phyloP scores from a whole-genome alignment of 176 grass and related monocot genomes.

The Echinochloa phyllopogon region DNA sequence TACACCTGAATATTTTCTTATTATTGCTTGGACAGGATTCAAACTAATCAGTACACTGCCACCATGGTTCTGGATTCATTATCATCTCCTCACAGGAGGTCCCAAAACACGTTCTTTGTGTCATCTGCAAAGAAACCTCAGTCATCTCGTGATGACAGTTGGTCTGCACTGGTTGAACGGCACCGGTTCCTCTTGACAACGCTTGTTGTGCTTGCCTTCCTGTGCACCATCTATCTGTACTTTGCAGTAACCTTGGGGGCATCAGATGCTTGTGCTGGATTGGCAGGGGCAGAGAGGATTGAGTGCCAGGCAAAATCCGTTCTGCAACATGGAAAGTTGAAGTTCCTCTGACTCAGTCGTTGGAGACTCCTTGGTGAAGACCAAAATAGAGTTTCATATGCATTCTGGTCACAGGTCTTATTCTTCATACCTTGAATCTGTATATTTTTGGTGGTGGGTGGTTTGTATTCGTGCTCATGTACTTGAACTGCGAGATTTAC shows the following conservation, averaged over 20 bases:
- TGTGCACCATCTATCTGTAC: constrained; percentile 95
- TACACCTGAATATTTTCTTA: not conserved
- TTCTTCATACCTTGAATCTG: constrained; percentile 47
- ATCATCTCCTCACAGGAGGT: constrained; percentile 83
- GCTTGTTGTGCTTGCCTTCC: constrained; percentile 72
- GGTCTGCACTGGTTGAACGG: constrained; percentile 74
- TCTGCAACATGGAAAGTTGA: constrained; percentile 74
- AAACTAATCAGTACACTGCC: not conserved
- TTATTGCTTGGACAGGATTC: constrained; percentile 49
- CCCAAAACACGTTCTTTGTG: constrained; percentile 71
- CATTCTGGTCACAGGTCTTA: constrained; percentile 3
- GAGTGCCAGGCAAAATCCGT: constrained; percentile 71
- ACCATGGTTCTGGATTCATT: constrained; percentile 91
- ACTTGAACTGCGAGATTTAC: not conserved
- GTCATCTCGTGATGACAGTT: constrained; percentile 72
- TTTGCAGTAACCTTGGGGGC: constrained; percentile 82
- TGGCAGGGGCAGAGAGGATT: constrained; percentile 58
- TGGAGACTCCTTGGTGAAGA: not conserved
- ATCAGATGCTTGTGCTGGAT: constrained; percentile 60
- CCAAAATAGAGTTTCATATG: constrained; percentile 42
- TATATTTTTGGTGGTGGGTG: constrained; percentile 48
- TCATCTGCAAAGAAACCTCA: constrained; percentile 61
- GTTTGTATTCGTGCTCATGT: constrained; percentile 40
- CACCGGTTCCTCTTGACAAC: constrained; percentile 89
- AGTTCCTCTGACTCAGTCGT: constrained; percentile 48